These are phyloP conservation scores for Jatropha multifida DNA, from an alignment of 441 rosid genomes.

Conservation along the genomic window DNA sequence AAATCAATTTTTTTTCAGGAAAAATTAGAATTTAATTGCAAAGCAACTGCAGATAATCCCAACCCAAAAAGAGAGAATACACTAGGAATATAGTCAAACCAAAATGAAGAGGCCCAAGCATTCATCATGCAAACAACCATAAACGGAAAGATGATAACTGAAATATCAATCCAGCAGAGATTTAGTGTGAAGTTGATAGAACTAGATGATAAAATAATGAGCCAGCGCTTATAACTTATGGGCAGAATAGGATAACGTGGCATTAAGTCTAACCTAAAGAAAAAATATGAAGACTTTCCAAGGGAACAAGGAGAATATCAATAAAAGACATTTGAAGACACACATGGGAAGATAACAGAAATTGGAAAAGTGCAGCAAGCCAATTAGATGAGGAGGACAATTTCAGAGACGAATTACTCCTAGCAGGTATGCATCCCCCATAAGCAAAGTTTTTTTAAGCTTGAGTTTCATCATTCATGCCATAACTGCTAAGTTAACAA, in stretches of 20 bases:
- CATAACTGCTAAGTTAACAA: not conserved
- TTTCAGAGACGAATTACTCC: not conserved
- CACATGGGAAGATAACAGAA: too few species aligned
- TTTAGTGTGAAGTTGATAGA: not conserved
- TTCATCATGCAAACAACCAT: not conserved
- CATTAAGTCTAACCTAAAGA: too few species aligned
- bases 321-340: too few species aligned
- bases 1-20: not conserved
- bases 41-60: not conserved
- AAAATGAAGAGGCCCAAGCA: not conserved
- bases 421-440: not conserved
- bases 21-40: conserved; percentile 1
- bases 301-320: too few species aligned
- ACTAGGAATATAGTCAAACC: not conserved
- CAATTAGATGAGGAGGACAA: too few species aligned
- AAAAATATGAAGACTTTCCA: too few species aligned
- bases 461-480: not conserved
- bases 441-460: not conserved
- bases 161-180: not conserved
- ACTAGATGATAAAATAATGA: not conserved
- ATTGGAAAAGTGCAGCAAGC: too few species aligned
- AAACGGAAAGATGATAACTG: not conserved
- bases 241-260: not conserved
- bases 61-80: not conserved
- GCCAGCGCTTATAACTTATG: not conserved